Evolutionary conservation across 352 stramenopile genomes (phyloP).

Genomic region (Aphanomyces stellatus): DNA sequence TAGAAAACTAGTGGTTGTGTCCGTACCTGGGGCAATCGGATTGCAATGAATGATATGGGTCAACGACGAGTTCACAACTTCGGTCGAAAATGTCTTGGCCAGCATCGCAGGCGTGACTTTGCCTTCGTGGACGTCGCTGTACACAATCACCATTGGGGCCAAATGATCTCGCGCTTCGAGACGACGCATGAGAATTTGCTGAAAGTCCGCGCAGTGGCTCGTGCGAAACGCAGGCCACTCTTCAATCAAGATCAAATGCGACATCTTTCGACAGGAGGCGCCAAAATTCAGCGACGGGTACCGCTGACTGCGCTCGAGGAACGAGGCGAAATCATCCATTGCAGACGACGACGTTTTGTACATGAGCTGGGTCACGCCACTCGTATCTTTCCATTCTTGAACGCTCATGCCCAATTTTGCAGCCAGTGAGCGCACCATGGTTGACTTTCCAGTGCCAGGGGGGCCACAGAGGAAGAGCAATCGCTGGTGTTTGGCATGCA

Average conservation of each 20-base stretch:
- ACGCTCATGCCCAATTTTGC: constrained; percentile 34
- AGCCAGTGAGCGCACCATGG: constrained; percentile 53
- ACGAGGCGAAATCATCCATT: constrained; percentile 69
- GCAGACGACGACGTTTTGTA: constrained; percentile 25
- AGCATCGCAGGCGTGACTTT: constrained; percentile 65
- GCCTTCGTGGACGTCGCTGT: constrained; percentile 67
- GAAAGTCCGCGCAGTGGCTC: constrained; percentile 11
- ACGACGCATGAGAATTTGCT: neutral
- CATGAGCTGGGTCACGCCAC: constrained; percentile 29
- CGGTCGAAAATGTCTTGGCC: constrained; percentile 46
- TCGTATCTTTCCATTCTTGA: constrained; percentile 71
- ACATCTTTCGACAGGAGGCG: neutral
- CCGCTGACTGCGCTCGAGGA: constrained; percentile 56
- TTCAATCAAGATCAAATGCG: constrained; percentile 62
- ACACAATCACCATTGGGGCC: constrained; percentile 61
- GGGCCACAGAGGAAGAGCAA: constrained; percentile 75
- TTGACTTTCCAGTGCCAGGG: constrained; percentile 75
- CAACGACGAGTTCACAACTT: constrained; percentile 57
- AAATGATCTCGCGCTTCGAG: constrained; percentile 9
- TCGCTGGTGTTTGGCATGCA: constrained; percentile 36
- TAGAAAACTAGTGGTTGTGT: neutral
- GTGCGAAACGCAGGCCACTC: constrained; percentile 39
- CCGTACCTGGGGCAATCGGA: constrained; percentile 53
- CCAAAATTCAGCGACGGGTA: constrained; percentile 50
- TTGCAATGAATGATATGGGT: constrained; percentile 75